Evolutionary conservation across 2,329 filamentous ascomycete species (phyloP), one percentile per base, ranked within the genome.

Genomic region (Reticulascus tulasneorum): DNA sequence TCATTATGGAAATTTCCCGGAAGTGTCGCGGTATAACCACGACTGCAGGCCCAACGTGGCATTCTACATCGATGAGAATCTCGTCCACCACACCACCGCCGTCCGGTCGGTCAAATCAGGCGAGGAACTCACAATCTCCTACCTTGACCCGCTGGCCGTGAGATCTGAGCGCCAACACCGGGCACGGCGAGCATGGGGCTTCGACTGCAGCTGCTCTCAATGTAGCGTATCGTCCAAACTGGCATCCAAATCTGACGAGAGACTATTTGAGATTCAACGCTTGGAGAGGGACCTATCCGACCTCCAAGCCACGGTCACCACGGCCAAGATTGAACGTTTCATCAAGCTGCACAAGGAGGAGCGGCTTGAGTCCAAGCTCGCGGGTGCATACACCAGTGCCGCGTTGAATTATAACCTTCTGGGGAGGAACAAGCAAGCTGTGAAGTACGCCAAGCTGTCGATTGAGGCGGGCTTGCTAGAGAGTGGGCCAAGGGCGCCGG

Each of bases 31-130:
- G n/a, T 49, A 66, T 38, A 69, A 69, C 51, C 66, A 69, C 50
- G 63, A 67, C 48, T 69, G 66, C 41, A 56, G 64, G 3, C 60
- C 66, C 18, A 68, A 68, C 39, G 58, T 61, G 22, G 64, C 62
- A 44, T 68, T 67, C 52, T 58, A 55, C 45, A 65, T 63, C 38
- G 46, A 53, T 22, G 34, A 48, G 3, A 58, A 58, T 4, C 51
- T 67, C 15, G 55, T 58, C 5, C 64, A 68, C 40, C 51, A 58
- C 34, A 52, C 64, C 10, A 56, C 60, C 20, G 63, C 62, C 21
- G 49, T 58, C 6, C 54, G 62, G 1, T 54, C 58, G 27, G 66
- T 69, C 34, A 24, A 31, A 6, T 52, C 62, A 0, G 66, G 66
- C 15, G 64, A 67, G 40, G 66, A 69, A 48, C 54, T 69, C 33